Percentiles rank a stretch among this genome's conserved stretches.
Evolutionary conservation across 2,329 filamentous ascomycete genomes (phyloP).

Genomic region (Penicillium hesseltinei): DNA sequence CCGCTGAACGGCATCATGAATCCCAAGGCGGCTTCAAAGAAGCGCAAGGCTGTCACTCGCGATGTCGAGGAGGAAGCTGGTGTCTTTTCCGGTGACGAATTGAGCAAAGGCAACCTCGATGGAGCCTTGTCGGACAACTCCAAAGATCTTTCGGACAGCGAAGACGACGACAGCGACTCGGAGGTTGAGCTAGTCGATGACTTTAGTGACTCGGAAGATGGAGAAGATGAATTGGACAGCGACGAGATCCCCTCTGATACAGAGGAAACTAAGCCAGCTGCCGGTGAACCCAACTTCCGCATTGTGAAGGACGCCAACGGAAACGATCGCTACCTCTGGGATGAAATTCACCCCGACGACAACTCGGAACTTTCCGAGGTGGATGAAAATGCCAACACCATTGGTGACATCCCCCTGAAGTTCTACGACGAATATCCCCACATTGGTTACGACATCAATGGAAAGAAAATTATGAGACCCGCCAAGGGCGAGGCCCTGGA

Average conservation of each 20-base stretch:
- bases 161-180: conserved; percentile 42
- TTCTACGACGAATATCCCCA: conserved; percentile 98
- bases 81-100: conserved; percentile 60
- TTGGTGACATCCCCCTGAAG: conserved; percentile 87
- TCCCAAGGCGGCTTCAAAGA: conserved; percentile 49
- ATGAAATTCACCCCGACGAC: conserved; percentile 90
- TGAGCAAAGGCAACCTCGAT: conserved; percentile 47
- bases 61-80: conserved; percentile 52
- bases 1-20: conserved; percentile 31
- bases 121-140: conserved; percentile 45
- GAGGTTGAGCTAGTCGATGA: conserved; percentile 58
- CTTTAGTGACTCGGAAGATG: conserved; percentile 50
- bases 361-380: conserved; percentile 93
- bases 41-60: conserved; percentile 63
- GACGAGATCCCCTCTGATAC: conserved; percentile 52
- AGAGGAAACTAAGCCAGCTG: conserved; percentile 38
- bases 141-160: conserved; percentile 37
- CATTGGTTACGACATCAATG: conserved; percentile 98
- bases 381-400: conserved; percentile 78
- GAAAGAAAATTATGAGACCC: conserved; percentile 94
- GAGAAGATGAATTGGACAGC: conserved; percentile 50
- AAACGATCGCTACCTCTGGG: conserved; percentile 84
- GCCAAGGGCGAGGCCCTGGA: conserved; percentile 92
- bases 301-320: conserved; percentile 83
- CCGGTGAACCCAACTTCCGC: conserved; percentile 53